Conservation (phyloP, 108 stramenopile species). For the Mediolabrus comicus region DNA sequence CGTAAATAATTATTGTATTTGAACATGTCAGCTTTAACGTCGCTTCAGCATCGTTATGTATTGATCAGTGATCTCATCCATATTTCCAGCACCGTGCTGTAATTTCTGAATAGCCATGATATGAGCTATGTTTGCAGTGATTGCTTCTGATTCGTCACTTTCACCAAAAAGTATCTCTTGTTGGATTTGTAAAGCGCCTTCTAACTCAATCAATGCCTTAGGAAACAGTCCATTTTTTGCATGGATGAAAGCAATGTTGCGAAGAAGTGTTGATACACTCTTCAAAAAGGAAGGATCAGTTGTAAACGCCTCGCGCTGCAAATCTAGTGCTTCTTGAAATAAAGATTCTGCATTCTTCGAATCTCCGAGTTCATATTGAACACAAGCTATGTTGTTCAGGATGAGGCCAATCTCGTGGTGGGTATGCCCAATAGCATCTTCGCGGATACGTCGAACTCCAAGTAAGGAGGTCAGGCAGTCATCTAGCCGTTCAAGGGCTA, state of each 20-base stretch:
- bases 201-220: conserved; percentile 42
- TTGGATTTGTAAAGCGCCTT: conserved; percentile 43
- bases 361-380: conserved; percentile 33
- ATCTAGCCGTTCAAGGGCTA: conserved; percentile 42
- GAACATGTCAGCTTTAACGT: neutral
- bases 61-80: conserved; percentile 41
- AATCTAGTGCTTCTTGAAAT: conserved; percentile 37
- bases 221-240: conserved; percentile 37
- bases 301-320: conserved; percentile 31
- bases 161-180: conserved; percentile 37
- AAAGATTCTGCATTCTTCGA: conserved; percentile 24
- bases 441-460: conserved; percentile 26
- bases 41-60: conserved; percentile 30
- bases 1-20: neutral
- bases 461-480: conserved; percentile 31
- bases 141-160: conserved; percentile 9
- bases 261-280: conserved; percentile 27
- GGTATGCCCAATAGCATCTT: conserved; percentile 18
- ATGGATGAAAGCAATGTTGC: conserved; percentile 39
- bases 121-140: conserved; percentile 38
- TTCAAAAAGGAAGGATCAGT: conserved; percentile 32
- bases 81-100: conserved; percentile 38
- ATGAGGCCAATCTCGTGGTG: conserved; percentile 31
- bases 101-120: conserved; percentile 43
- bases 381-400: conserved; percentile 36